phyloP scores from a whole-genome alignment of 768 basidiomycete genomes.

The Termitomyces sp. region DNA sequence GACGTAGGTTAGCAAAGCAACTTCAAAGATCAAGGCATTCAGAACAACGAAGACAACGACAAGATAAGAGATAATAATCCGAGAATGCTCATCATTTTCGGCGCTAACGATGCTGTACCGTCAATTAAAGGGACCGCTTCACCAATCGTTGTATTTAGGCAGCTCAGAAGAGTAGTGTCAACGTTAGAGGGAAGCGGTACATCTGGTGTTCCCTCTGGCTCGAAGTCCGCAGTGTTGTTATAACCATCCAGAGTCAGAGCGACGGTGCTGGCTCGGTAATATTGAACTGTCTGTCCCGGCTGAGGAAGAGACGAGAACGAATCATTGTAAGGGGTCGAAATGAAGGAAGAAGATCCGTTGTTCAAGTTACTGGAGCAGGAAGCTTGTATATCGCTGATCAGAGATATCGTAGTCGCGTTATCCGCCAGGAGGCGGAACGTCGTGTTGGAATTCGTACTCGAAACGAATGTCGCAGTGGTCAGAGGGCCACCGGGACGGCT shows the following conservation, averaged over 20 bases:
- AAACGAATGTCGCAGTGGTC: slow-evolving; percentile 31
- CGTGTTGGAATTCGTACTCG: slow-evolving; percentile 24
- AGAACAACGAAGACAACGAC: slow-evolving; percentile 7
- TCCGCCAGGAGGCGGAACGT: slow-evolving; percentile 42
- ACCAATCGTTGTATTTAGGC: slow-evolving; percentile 62
- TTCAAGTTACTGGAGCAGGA: slow-evolving; percentile 31
- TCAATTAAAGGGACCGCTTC: slow-evolving; percentile 50
- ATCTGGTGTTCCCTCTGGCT: slow-evolving; percentile 34
- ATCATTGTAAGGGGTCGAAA: slow-evolving; percentile 25
- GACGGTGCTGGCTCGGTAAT: slow-evolving; percentile 63
- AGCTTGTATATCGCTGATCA: slow-evolving; percentile 29
- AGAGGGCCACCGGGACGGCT: slow-evolving; percentile 43
- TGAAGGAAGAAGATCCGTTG: slow-evolving; percentile 15
- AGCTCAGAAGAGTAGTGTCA: slow-evolving; percentile 44
- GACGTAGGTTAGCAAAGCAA: not conserved
- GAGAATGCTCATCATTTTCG: slow-evolving; percentile 16
- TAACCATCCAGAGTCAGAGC: slow-evolving; percentile 61
- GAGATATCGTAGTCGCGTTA: slow-evolving; percentile 35
- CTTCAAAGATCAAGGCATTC: not conserved
- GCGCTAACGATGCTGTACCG: slow-evolving; percentile 18
- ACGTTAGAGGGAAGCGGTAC: slow-evolving; percentile 47
- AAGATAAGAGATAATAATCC: slow-evolving; percentile 19
- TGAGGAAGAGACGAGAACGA: slow-evolving; percentile 24
- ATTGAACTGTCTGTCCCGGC: slow-evolving; percentile 57
- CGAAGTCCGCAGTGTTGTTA: slow-evolving; percentile 53